Conservation (phyloP, 2,329 filamentous ascomycete genomes). For the Penicillium sp. region DNA sequence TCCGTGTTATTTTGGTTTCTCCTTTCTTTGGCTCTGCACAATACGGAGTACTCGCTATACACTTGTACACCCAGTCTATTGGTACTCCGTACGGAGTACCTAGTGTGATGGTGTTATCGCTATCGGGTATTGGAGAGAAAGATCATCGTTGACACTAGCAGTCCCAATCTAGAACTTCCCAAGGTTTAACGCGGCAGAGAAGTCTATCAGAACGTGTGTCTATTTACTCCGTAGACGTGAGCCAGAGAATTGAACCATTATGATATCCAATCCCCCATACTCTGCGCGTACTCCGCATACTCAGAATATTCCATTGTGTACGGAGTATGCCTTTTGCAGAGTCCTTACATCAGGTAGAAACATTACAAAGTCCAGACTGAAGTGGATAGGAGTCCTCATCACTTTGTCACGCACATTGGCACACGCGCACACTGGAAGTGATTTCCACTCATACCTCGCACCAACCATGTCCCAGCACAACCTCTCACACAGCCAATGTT, state of each 20-base stretch:
- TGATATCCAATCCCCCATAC: background rate
- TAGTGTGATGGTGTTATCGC: background rate
- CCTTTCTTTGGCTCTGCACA: background rate
- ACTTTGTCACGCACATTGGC: background rate
- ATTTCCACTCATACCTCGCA: background rate
- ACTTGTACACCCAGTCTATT: background rate
- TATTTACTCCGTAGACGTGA: too few species aligned
- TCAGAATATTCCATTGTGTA: too few species aligned
- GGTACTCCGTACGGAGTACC: too few species aligned
- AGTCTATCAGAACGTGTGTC: background rate
- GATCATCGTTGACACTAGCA: background rate
- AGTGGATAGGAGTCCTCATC: slow-evolving; percentile 7
- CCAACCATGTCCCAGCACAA: background rate
- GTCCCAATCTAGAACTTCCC: background rate
- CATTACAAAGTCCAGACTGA: background rate
- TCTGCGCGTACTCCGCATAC: background rate
- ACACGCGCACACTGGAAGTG: slow-evolving; percentile 1
- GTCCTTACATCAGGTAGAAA: slow-evolving; percentile 5
- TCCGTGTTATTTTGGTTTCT: background rate
- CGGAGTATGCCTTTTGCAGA: too few species aligned
- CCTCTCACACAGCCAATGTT: background rate
- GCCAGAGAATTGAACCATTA: background rate
- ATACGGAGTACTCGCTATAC: background rate
- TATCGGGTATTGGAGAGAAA: background rate
- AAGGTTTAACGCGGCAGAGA: background rate